Evolutionary conservation across 768 basidiomycete genomes (phyloP).

Genomic region (Austroboletus eburneus): DNA sequence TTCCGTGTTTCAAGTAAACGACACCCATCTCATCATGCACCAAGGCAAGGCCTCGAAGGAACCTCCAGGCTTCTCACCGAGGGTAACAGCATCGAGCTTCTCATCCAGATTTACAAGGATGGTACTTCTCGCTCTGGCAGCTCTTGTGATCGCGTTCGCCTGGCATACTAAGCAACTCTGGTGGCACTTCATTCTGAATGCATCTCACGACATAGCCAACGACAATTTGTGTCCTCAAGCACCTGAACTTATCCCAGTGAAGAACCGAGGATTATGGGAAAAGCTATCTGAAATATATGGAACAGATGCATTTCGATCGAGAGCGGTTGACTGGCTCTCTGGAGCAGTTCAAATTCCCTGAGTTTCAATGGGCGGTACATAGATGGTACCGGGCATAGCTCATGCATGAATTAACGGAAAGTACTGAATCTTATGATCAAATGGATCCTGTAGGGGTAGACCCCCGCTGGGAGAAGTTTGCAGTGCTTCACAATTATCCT

Average conservation of each 20-base stretch:
- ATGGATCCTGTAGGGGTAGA: slow-evolving; percentile 47
- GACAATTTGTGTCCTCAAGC: slow-evolving; percentile 34
- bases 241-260: slow-evolving; percentile 29
- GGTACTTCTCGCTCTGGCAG: slow-evolving; percentile 13
- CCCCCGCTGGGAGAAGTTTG: slow-evolving; percentile 52
- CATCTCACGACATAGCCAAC: not conserved
- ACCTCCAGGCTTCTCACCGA: slow-evolving; percentile 12
- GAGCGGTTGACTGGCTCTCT: slow-evolving; percentile 35
- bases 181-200: not conserved
- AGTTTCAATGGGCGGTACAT: slow-evolving; percentile 19
- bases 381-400: slow-evolving; percentile 1
- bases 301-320: slow-evolving; percentile 33
- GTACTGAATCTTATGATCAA: slow-evolving; percentile 50
- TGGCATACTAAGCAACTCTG: slow-evolving; percentile 5
- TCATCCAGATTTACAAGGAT: slow-evolving; percentile 10
- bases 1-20: not conserved
- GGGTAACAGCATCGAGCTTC: not conserved
- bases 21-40: slow-evolving; percentile 13
- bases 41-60: slow-evolving; percentile 6
- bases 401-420: slow-evolving; percentile 18
- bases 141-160: slow-evolving; percentile 15
- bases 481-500: slow-evolving; percentile 53
- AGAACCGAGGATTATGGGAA: slow-evolving; percentile 33
- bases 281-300: slow-evolving; percentile 28
- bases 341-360: slow-evolving; percentile 40